A percentile compares a stretch with the other conserved stretches of the same genome.
phyloP scores from a whole-genome alignment of 352 stramenopile genomes.

The Halophytophthora batemanensis region DNA sequence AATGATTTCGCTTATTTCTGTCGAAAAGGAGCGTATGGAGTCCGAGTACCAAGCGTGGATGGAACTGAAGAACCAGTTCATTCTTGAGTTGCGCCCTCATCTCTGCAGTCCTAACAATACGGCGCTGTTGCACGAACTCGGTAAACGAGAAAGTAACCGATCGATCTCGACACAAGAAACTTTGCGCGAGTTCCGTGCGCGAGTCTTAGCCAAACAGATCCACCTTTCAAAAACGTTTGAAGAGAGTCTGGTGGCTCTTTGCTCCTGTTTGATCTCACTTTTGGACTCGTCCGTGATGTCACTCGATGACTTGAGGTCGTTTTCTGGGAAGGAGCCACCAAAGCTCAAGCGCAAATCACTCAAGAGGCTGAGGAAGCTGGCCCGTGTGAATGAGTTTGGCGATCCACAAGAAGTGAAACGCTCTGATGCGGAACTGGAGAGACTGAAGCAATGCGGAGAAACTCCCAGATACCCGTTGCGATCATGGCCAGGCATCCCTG shows the following conservation, averaged over 20 bases:
- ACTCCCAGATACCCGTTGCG: slow-evolving; percentile 46
- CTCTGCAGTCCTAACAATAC: slow-evolving; percentile 74
- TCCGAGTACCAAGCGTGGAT: slow-evolving; percentile 37
- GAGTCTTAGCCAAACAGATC: slow-evolving; percentile 34
- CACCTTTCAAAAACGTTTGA: slow-evolving; percentile 40
- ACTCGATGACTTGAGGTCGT: slow-evolving; percentile 49
- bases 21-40: slow-evolving; percentile 26
- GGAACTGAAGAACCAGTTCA: slow-evolving; percentile 45
- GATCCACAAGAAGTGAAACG: slow-evolving; percentile 53
- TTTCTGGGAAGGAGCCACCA: slow-evolving; percentile 36
- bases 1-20: slow-evolving; percentile 6
- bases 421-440: slow-evolving; percentile 42
- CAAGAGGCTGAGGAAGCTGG: slow-evolving; percentile 62
- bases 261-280: slow-evolving; percentile 35
- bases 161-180: slow-evolving; percentile 28
- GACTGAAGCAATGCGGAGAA: slow-evolving; percentile 42
- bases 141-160: slow-evolving; percentile 44
- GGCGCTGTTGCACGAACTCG: slow-evolving; percentile 45
- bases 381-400: slow-evolving; percentile 47
- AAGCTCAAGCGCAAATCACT: slow-evolving; percentile 73
- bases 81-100: slow-evolving; percentile 54
- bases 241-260: slow-evolving; percentile 43
- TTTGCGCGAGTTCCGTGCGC: slow-evolving; percentile 26
- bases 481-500: slow-evolving; percentile 41
- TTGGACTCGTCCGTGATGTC: slow-evolving; percentile 66